These are phyloP conservation scores for Arabidopsis suecica DNA, from an alignment of 345 rosid species.

Conservation along the genomic window DNA sequence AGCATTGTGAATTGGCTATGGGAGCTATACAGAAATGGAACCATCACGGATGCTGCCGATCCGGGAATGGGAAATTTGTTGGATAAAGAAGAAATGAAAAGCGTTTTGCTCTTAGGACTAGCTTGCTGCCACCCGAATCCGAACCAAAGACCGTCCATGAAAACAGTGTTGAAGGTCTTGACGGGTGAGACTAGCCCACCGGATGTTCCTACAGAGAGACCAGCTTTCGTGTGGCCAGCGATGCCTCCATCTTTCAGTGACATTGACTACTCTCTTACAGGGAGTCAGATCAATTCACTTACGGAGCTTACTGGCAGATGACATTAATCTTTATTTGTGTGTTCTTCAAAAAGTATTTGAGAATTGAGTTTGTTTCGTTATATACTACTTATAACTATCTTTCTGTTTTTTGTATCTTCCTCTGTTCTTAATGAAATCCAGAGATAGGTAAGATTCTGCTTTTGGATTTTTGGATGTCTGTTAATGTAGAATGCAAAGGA, in stretches of 20 bases:
- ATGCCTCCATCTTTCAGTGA: slow-evolving; percentile 64
- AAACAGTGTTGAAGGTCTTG: slow-evolving; percentile 66
- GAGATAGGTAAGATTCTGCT: not conserved
- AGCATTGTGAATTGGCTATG: slow-evolving; percentile 73
- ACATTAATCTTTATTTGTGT: slow-evolving; percentile 17
- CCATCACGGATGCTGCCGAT: slow-evolving; percentile 61
- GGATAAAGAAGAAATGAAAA: slow-evolving; percentile 49
- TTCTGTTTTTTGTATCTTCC: not conserved
- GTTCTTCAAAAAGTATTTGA: not conserved
- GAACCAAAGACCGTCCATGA: slow-evolving; percentile 70
- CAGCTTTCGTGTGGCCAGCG: slow-evolving; percentile 77
- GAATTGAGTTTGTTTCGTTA: not conserved
- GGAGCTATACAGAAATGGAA: slow-evolving; percentile 60
- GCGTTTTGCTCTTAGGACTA: slow-evolving; percentile 63
- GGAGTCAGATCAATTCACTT: slow-evolving; percentile 46
- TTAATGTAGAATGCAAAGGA: not conserved
- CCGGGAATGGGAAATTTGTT: slow-evolving; percentile 51
- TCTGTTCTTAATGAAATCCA: not conserved
- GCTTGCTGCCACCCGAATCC: slow-evolving; percentile 89
- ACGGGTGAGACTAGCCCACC: slow-evolving; percentile 64
- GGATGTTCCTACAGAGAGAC: slow-evolving; percentile 59
- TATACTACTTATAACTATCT: not conserved
- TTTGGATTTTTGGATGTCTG: not conserved
- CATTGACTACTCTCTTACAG: slow-evolving; percentile 45
- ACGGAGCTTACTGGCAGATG: slow-evolving; percentile 55